These are phyloP conservation scores for Catunica adiposa DNA, from an alignment of 2,329 filamentous ascomycete genomes.

Conservation along the genomic window DNA sequence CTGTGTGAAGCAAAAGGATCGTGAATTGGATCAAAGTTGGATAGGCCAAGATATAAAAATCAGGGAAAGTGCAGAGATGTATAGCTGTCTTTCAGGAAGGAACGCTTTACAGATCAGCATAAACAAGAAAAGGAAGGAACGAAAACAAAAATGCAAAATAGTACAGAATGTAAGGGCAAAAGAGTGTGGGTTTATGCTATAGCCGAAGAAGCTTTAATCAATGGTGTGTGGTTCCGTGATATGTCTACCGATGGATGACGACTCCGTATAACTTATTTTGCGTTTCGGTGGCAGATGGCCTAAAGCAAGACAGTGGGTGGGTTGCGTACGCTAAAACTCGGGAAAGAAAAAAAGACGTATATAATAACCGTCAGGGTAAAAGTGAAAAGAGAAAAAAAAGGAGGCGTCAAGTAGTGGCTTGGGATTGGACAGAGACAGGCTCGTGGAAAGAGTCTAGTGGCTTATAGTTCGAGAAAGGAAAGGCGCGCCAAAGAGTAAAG, in stretches of 20 bases:
- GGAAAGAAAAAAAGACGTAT: constrained; percentile 3
- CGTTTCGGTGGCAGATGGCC: neutral
- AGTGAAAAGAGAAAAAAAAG: neutral
- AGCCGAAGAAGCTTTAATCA: neutral
- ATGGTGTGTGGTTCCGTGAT: constrained; percentile 2
- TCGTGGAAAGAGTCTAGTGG: constrained; percentile 2
- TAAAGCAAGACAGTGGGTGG: constrained; percentile 2
- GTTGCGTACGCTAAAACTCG: neutral
- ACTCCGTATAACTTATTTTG: neutral
- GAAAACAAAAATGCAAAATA: neutral
- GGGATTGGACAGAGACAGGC: neutral
- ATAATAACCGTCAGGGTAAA: too few species aligned
- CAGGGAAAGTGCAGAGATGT: neutral
- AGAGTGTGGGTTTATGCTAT: constrained; percentile 1
- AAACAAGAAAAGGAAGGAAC: neutral
- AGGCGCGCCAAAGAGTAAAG: neutral
- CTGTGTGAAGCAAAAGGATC: neutral
- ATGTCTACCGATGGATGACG: constrained; percentile 1
- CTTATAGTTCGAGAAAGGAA: constrained; percentile 1
- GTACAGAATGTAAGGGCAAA: neutral
- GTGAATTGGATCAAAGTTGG: neutral
- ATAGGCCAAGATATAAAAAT: neutral
- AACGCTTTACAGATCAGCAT: neutral
- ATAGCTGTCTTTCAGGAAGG: neutral
- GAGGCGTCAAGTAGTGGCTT: constrained; percentile 3